Base-by-base conservation (phyloP, 768 basidiomycete species). In the Pleurotus djamor region DNA sequence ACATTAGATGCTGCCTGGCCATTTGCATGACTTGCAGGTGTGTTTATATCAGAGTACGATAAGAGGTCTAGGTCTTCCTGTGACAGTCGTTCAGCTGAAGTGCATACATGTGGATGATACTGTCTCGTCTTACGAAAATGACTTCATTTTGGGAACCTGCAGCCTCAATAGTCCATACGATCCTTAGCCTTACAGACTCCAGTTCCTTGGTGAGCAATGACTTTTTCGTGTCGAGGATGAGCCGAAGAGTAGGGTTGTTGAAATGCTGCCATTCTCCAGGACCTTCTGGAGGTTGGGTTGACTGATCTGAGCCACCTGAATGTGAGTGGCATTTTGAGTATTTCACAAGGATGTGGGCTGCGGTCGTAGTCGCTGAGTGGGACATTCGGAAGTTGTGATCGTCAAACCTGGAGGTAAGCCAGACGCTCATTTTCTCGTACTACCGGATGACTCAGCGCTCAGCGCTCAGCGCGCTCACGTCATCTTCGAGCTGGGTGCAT, bases 31-130 rank as follows among this genome's bases (percentile, higher is more conserved):
- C 66, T 61, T 14, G 73, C 66, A 21, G 72, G 66, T 28, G 21
- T 28, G 21, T 28, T 1, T 54, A 81, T 65, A 12, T 76, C 76
- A 3, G 89, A 89, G 68, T 90, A 89, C 2, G 84, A 78, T 28
- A 92, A 72, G 17, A 93, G 72, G 63, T 93, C 91, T 41, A 93
- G 62, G 67, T 93, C 89, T 72, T 93, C 91, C 91, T 93, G 21
- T 3, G 67, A 41, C 38, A 41, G 38, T 41, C 10, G 4, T 41
- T 10, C n/a, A 41, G 8, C 44, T 54, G 7, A 17, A 38, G 36
- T 28, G 41, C 16, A 61, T 58, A 45, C 55, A 50, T 43, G 48
- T 32, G 59, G 36, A 28, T 34, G 16, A 45, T n/a, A 16, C 45
- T 16, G 36, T 34, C 38, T 44, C 9, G 44, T 79, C 88, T 72